Conservation (phyloP, 176 grass and related monocot genomes). For the Thinopyrum elongatum region DNA sequence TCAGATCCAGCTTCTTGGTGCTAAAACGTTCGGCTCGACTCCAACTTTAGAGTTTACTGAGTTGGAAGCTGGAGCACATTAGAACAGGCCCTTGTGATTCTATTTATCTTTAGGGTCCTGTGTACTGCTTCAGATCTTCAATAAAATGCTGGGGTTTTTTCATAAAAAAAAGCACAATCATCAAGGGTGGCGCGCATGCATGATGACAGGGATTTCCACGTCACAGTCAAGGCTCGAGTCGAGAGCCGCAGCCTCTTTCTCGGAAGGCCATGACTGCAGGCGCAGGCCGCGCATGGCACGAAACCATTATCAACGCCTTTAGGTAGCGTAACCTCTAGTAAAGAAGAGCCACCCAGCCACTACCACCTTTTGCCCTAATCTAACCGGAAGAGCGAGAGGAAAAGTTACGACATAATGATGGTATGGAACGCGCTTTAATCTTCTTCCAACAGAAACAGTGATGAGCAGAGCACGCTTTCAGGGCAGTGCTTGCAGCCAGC, state of each 20-base stretch:
- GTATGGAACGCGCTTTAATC: conserved; percentile 49
- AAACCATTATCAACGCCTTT: conserved; percentile 41
- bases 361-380: neutral
- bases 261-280: conserved; percentile 19
- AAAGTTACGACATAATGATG: conserved; percentile 38
- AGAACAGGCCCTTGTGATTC: too few relatives aligned
- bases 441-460: conserved; percentile 26
- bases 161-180: conserved; percentile 11
- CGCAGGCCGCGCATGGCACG: conserved; percentile 22
- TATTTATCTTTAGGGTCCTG: too few relatives aligned
- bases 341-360: conserved; percentile 31
- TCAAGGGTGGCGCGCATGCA: conserved; percentile 4
- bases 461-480: conserved; percentile 20
- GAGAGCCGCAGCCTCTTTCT: conserved; percentile 15
- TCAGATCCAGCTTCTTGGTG: too few relatives aligned
- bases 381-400: neutral
- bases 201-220: conserved; percentile 30
- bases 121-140: too few relatives aligned
- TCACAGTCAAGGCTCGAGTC: neutral
- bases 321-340: conserved; percentile 41
- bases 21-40: too few relatives aligned
- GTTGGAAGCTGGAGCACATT: too few relatives aligned
- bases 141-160: too few relatives aligned
- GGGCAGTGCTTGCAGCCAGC: neutral
- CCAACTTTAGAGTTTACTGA: too few relatives aligned